Evolutionary conservation across 2,329 filamentous ascomycete species (phyloP).

Genomic region (Tolypocladium endophyticum): DNA sequence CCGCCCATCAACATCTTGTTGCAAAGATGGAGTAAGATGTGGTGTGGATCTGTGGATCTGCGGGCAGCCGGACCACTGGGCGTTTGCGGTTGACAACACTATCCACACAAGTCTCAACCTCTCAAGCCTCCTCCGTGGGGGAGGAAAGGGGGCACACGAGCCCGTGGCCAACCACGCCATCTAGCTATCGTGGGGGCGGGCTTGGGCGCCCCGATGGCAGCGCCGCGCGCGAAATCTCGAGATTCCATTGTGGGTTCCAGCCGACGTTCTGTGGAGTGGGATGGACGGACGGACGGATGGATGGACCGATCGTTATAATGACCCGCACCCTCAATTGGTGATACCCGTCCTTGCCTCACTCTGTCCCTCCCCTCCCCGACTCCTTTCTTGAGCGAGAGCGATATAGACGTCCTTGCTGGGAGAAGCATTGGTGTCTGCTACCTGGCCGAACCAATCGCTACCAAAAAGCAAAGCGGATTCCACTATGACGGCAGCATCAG

Average conservation of each 20-base stretch:
- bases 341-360: not conserved
- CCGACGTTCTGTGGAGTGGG: not conserved
- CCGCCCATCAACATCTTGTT: not conserved
- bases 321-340: not conserved
- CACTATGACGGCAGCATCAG: slow-evolving; percentile 6
- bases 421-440: not conserved
- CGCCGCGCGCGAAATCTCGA: not conserved
- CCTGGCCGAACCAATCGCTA: not conserved
- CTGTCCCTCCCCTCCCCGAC: not conserved
- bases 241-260: not conserved
- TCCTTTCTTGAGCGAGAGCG: not conserved
- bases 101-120: not conserved
- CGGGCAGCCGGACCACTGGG: slow-evolving; percentile 1
- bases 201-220: not conserved
- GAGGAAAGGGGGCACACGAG: not conserved
- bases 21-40: not conserved
- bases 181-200: slow-evolving; percentile 2
- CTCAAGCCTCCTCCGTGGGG: slow-evolving; percentile 2
- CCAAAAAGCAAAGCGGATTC: not conserved
- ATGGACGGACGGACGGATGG: slow-evolving; percentile 1
- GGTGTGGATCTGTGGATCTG: not conserved
- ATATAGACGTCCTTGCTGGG: not conserved
- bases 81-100: not conserved
- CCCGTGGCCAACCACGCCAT: not conserved
- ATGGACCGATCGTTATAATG: slow-evolving; percentile 1